Evolutionary conservation across 179 eudicot species (phyloP), one percentile per base, ranked within the genome.

Genomic region (Beta lomatogona): DNA sequence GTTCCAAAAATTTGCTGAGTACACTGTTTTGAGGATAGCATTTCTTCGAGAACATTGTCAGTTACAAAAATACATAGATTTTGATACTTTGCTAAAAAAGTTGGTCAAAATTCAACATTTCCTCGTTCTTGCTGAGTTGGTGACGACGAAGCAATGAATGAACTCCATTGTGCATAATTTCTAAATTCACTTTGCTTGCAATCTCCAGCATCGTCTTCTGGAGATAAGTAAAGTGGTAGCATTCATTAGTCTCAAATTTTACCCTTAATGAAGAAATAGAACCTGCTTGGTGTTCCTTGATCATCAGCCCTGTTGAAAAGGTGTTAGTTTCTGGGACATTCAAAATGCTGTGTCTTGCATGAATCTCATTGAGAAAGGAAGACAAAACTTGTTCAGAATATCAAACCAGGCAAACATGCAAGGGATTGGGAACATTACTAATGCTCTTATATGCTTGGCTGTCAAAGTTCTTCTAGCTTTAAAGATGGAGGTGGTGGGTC

Each of bases 371-470:
- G n/a, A 58, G 16, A 1, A 55, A 48, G 76, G 76, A 77, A 15
- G 80, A 6, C 18, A 50, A 21, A 25, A 16, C 53, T 19, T 77
- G 50, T 54, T 52, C 31, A 6, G 15, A 55, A 55, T 55, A 21
- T 61, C 22, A 25, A 21, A 61, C 31, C n/a, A 61, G 11, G 9
- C 12, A 66, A 31, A 31, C 7, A 25, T 36, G 48, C 64, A 44
- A 67, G 70, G 8, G 21, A 3, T 69, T 45, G 7, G 25, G 41
- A 28, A 59, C 31, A 28, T 28, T 28, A 45, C 41, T 18, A 22
- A 52, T 76, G 59, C 76, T 82, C 54, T 82, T 18, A 13, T 70
- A 46, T 69, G 45, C 59, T 57, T 68, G 28, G 57, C 16, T 22
- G 5, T 46, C 5, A 12, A 6, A 59, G 75, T 28, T 76, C 64